These are phyloP conservation scores for Aspergillus ochraceoroseus DNA, from an alignment of 2,329 filamentous ascomycete species.

Conservation along the genomic window DNA sequence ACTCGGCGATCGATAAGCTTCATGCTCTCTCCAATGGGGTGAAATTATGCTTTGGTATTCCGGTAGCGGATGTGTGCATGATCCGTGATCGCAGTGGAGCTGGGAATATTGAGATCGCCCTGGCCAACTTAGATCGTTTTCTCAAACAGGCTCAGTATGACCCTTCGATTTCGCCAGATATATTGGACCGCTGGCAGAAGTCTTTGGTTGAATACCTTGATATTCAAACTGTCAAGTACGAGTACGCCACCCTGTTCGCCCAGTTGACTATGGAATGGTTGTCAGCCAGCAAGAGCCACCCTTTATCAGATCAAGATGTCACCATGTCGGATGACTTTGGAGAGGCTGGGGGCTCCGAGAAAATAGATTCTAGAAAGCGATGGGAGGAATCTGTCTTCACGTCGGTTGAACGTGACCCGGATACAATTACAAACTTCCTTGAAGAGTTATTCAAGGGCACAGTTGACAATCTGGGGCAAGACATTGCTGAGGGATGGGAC, in stretches of 20 bases:
- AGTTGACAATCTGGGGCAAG: no score
- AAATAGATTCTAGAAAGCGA: conserved; percentile 7
- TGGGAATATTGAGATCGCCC: conserved; percentile 1
- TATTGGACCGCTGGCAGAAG: conserved; percentile 10
- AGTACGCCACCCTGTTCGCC: conserved; percentile 15
- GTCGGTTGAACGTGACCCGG: neutral
- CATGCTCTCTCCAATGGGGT: conserved; percentile 9
- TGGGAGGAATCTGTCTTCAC: conserved; percentile 14
- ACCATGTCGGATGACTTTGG: conserved; percentile 8
- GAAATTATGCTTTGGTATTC: conserved; percentile 11
- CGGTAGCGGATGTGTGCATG: conserved; percentile 6
- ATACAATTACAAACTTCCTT: conserved; percentile 2
- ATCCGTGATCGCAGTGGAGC: neutral
- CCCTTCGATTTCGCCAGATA: conserved; percentile 11
- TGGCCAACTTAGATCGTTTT: conserved; percentile 15
- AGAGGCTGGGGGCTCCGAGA: neutral
- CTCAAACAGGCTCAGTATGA: conserved; percentile 15
- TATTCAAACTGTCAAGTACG: conserved; percentile 15
- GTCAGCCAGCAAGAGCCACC: conserved; percentile 9
- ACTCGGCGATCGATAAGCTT: conserved; percentile 2
- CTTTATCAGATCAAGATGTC: neutral
- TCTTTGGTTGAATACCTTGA: conserved; percentile 10
- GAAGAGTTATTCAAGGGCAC: conserved; percentile 4
- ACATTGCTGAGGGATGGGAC: neutral
- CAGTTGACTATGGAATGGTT: conserved; percentile 18